Base-by-base conservation (phyloP, 2,329 filamentous ascomycete species). In the Fusarium proliferatum region DNA sequence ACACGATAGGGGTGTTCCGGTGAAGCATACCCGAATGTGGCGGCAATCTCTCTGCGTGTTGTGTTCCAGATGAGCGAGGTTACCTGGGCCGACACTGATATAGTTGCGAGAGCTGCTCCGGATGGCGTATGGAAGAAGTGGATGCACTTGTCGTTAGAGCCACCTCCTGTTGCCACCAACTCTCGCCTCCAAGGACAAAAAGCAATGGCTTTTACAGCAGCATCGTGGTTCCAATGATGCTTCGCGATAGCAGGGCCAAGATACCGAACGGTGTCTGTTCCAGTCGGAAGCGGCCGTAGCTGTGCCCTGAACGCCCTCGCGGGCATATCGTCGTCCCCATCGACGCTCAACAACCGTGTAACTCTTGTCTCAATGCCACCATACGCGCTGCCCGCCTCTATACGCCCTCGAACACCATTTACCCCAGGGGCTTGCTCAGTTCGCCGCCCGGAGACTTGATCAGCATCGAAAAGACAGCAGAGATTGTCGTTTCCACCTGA, bases 121-220 rank as follows among this genome's bases (percentile, higher is more conserved):
- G 95, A 95, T 26, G 88, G 88, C 2, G 94, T 93, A 81, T 98
- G 95, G 82, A 93, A 98, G 85, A 99, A 99, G 83, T 97, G 95
- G 65, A 99, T 97, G 81, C 94, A 94, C 77, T 94, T 94, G 84
- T 99, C 96, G 78, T 97, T 97, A 51, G 94, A 96, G 30, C 96
- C 96, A 43, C 96, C 96, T 6, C 96, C 95, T 3, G 96, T 97
- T 19, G 96, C 96, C 43, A 99, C 83, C 9, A 99, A 87, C 7
- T 92, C 93, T 30, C 93, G 90, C 64, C 96, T 93, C 96, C 95
- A 99, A 1, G 96, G 96, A 72, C 96, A 97, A 82, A 98, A 98
- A 4, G 96, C 95, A 76, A 98, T 96, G 38, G 96, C 96, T 82
- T 99, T 99, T 74, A 98, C 93, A 5, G 96, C 96, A 2, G 96